Conservation (phyloP, 257 asterid genomes). For the Rubia yunnanensis region DNA sequence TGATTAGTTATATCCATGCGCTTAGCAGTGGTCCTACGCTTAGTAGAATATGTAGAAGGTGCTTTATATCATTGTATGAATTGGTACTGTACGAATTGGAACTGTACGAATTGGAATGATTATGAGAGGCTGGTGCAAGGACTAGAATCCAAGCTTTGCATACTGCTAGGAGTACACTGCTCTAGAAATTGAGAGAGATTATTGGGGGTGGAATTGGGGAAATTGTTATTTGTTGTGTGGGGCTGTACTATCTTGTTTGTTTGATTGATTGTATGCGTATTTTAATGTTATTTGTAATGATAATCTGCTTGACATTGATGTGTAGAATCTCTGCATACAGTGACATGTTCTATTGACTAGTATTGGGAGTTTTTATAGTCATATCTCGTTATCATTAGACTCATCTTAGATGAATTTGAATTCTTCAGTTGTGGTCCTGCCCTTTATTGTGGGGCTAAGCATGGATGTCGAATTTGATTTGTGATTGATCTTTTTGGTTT, state of each 20-base stretch:
- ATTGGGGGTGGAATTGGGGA: neutral
- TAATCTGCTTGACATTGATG: neutral
- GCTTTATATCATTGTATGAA: too few relatives aligned
- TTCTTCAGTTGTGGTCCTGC: conserved; percentile 15
- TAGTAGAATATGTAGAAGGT: conserved; percentile 5
- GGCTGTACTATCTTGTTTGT: neutral
- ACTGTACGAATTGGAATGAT: conserved; percentile 7
- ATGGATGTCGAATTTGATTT: conserved; percentile 1
- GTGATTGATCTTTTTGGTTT: neutral
- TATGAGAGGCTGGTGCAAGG: conserved; percentile 1
- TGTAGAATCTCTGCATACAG: neutral
- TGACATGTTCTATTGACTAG: neutral
- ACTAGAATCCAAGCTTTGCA: neutral
- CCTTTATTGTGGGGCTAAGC: conserved; percentile 1
- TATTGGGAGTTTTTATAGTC: neutral
- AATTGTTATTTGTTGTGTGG: neutral
- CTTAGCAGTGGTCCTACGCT: conserved; percentile 14
- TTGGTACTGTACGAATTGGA: neutral
- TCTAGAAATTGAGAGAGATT: conserved; percentile 2
- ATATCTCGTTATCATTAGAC: neutral
- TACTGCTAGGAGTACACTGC: neutral
- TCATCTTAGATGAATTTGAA: conserved; percentile 5
- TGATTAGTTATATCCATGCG: neutral
- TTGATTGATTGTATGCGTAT: neutral
- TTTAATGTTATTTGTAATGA: neutral